These are phyloP conservation scores for Lumnitzera racemosa DNA, from an alignment of 345 rosid species.

Conservation along the genomic window DNA sequence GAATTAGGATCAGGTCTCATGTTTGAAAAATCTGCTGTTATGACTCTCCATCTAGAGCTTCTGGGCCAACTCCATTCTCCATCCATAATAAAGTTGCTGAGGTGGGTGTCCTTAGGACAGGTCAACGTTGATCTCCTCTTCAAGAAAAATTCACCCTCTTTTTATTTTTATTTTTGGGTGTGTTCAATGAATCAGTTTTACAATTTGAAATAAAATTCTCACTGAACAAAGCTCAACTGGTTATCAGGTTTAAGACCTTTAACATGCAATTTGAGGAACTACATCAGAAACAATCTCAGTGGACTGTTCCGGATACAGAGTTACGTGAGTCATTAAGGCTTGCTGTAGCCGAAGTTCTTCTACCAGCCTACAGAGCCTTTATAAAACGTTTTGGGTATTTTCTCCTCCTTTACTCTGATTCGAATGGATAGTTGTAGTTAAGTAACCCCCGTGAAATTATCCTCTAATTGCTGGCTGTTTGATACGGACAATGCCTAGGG, in stretches of 20 bases:
- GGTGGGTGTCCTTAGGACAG: too few species aligned
- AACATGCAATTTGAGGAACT: slow-evolving; percentile 93
- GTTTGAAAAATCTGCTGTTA: too few species aligned
- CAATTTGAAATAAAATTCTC: not conserved
- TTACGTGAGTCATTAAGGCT: slow-evolving; percentile 91
- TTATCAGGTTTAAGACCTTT: slow-evolving; percentile 78
- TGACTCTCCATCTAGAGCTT: too few species aligned
- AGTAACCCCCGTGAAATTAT: too few species aligned
- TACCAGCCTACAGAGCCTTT: slow-evolving; percentile 95
- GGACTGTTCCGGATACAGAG: slow-evolving; percentile 97
- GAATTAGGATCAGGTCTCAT: too few species aligned
- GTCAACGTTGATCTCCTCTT: not conserved
- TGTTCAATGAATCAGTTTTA: not conserved
- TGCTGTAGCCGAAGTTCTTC: slow-evolving; percentile 94
- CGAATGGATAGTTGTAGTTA: too few species aligned
- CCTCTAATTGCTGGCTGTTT: too few species aligned
- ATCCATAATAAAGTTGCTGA: too few species aligned
- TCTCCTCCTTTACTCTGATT: not conserved
- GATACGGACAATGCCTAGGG: too few species aligned
- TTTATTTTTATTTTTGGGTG: not conserved
- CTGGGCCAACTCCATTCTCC: too few species aligned
- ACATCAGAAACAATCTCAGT: slow-evolving; percentile 93
- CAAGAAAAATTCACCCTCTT: not conserved
- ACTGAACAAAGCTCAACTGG: slow-evolving; percentile 6
- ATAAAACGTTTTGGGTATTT: slow-evolving; percentile 82